A percentile compares a stretch with the other conserved stretches of the same genome.
Conservation (phyloP, 2,329 filamentous ascomycete genomes). For the Neophaeococcomyces mojaviensis region DNA sequence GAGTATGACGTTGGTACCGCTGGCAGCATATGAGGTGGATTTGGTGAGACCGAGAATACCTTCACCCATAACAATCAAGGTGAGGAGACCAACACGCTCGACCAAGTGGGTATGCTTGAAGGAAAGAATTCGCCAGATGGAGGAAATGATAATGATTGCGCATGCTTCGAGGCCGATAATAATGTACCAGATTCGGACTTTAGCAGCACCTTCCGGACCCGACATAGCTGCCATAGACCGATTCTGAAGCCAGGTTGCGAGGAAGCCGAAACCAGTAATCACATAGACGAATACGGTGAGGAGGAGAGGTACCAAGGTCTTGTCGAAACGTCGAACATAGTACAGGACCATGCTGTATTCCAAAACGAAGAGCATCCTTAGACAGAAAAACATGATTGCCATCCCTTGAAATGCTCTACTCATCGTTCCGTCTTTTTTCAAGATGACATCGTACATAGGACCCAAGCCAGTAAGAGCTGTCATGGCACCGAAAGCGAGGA, state of each 20-base stretch:
- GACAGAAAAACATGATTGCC: slow-evolving; percentile 42
- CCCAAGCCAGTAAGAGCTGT: slow-evolving; percentile 58
- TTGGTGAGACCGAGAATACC: slow-evolving; percentile 48
- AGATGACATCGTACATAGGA: slow-evolving; percentile 31
- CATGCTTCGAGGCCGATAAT: slow-evolving; percentile 48
- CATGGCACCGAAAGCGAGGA: slow-evolving; percentile 56
- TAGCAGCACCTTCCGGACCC: background rate
- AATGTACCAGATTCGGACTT: slow-evolving; percentile 44
- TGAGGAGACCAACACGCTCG: slow-evolving; percentile 56
- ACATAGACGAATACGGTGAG: slow-evolving; percentile 20
- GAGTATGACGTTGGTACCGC: slow-evolving; percentile 22
- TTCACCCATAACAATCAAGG: slow-evolving; percentile 60
- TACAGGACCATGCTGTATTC: slow-evolving; percentile 41
- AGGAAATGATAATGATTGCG: slow-evolving; percentile 47
- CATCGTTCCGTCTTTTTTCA: slow-evolving; percentile 30
- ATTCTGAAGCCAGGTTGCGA: slow-evolving; percentile 11
- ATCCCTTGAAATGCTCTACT: slow-evolving; percentile 39
- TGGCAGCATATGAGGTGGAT: slow-evolving; percentile 19
- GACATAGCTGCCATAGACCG: background rate
- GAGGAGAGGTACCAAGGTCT: slow-evolving; percentile 10
- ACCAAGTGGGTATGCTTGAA: slow-evolving; percentile 58
- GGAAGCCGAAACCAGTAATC: slow-evolving; percentile 28
- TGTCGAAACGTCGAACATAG: slow-evolving; percentile 10
- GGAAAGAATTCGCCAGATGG: slow-evolving; percentile 48
- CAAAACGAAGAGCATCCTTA: slow-evolving; percentile 45